These are phyloP conservation scores for Colletotrichum theobromicola DNA, from an alignment of 2,329 filamentous ascomycete genomes.

Conservation along the genomic window DNA sequence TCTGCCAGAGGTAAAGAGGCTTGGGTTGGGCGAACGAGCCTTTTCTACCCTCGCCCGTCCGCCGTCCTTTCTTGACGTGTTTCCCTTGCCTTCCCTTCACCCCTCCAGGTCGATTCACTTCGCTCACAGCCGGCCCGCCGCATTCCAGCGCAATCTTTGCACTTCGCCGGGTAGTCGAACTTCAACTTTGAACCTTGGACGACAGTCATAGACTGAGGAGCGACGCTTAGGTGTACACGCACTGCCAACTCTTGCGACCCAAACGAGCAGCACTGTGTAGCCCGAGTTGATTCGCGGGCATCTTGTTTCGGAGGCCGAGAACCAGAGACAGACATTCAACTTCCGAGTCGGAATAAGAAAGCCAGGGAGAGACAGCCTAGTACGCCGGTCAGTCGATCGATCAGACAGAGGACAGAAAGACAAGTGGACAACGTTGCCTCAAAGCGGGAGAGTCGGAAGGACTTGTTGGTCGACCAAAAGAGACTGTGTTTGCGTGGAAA, in stretches of 20 bases:
- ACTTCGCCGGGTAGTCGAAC: constrained; percentile 10
- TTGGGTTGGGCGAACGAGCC: constrained; percentile 18
- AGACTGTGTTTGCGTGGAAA: not conserved
- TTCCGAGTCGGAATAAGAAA: constrained; percentile 19
- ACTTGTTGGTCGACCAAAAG: not conserved
- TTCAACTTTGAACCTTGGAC: constrained; percentile 13
- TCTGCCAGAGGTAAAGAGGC: not conserved
- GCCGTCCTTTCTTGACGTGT: not conserved
- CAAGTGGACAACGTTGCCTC: not conserved
- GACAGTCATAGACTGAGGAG: constrained; percentile 12
- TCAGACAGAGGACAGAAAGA: not conserved
- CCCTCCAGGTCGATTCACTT: constrained; percentile 10
- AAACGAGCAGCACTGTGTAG: constrained; percentile 3
- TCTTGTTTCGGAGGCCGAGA: constrained; percentile 16
- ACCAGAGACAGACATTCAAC: not conserved
- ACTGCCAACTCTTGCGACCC: not conserved
- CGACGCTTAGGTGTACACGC: not conserved
- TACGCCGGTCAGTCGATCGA: not conserved
- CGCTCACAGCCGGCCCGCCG: not conserved
- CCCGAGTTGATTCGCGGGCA: constrained; percentile 14
- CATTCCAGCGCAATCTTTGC: constrained; percentile 17
- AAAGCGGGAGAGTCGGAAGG: not conserved
- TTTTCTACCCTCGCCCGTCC: constrained; percentile 22
- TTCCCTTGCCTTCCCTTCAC: constrained; percentile 5
- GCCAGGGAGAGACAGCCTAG: constrained; percentile 7